These are phyloP conservation scores for Penicillium sp. DNA, from an alignment of 2,329 filamentous ascomycete species.

Conservation along the genomic window DNA sequence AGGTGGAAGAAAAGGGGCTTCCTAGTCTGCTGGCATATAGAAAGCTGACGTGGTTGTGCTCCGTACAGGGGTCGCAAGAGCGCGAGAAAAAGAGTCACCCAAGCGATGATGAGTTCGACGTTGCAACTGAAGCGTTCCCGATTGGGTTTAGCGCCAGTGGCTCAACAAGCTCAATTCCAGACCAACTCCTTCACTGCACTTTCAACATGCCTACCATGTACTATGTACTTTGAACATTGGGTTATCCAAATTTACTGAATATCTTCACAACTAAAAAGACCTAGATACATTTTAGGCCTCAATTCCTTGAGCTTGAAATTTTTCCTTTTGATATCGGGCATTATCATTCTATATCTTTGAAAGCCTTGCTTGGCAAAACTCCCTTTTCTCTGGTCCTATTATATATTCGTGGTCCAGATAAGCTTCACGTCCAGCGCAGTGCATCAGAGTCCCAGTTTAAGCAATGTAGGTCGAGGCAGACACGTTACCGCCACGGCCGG, in stretches of 20 bases:
- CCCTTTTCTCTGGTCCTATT: conserved; percentile 22
- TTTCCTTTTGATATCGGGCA: conserved; percentile 24
- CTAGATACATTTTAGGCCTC: conserved; percentile 28
- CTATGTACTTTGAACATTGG: neutral
- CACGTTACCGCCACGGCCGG: conserved; percentile 94
- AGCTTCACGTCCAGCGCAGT: conserved; percentile 35
- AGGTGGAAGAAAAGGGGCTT: conserved; percentile 19
- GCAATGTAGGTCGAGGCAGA: conserved; percentile 97
- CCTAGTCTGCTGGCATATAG: conserved; percentile 19
- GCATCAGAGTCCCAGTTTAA: conserved; percentile 58
- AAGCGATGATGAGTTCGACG: conserved; percentile 17
- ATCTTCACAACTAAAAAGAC: conserved; percentile 15
- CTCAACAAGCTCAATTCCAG: neutral
- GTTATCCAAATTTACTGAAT: neutral
- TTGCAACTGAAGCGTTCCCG: conserved; percentile 13
- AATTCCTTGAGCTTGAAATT: neutral
- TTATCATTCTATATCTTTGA: conserved; percentile 32
- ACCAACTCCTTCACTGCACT: neutral
- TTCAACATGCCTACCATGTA: neutral
- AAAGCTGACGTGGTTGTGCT: conserved; percentile 17
- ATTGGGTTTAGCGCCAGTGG: conserved; percentile 22
- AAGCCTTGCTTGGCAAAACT: conserved; percentile 17
- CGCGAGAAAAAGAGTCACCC: conserved; percentile 14
- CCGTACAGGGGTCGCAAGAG: conserved; percentile 17
- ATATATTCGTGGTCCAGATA: conserved; percentile 20